Base-by-base conservation (phyloP, 129 eudicot species). In the Chrysanthemum makinoi region DNA sequence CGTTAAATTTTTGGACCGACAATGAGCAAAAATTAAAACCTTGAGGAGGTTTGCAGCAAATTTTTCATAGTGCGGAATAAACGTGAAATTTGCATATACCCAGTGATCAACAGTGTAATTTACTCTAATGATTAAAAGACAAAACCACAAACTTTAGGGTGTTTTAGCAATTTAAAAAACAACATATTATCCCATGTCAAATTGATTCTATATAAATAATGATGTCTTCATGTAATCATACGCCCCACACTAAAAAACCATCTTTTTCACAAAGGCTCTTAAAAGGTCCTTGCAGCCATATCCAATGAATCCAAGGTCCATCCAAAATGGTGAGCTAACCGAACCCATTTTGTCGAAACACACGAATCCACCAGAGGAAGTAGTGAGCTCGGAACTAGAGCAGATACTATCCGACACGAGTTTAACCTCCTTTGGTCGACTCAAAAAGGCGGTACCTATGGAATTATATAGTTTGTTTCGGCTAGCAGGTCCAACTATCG, bases 401-500 rank as follows among this genome's bases (percentile, higher is more conserved):
- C 72, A 80, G 18, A 71, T 76, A 44, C 67, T 83, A 7, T 76
- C 82, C 12, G 84, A 83, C 75, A 51, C 72, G 28, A 76, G 67
- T 35, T 72, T 76, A 18, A 28, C 62, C 0, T 24, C 14, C 6
- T 62, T 68, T 51, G 11, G 43, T 70, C 80, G 84, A 54, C 54
- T 62, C 5, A 72, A 28, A 15, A 70, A 53, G 58, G 84, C 87
- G 2, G 57, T 72, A 6, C 9, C 66, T 43, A 11, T 55, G 2
- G 87, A 83, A 57, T 46, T 83, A 56, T 55, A 63, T 1, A 67
- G 73, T 20, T 71, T 80, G 58, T 83, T 71, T 55, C 28, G 73
- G 54, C 58, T 83, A 56, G 82, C 87, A 9, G 84, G 79, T 30
- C 87, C 87, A 22, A 82, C 84, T 0, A 76, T 83, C 44, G 58